A percentile compares a stretch with the other conserved stretches of the same genome.
Evolutionary conservation across 805 yeast genomes (phyloP).

Genomic region (Cyberlindnera euphorbiae): DNA sequence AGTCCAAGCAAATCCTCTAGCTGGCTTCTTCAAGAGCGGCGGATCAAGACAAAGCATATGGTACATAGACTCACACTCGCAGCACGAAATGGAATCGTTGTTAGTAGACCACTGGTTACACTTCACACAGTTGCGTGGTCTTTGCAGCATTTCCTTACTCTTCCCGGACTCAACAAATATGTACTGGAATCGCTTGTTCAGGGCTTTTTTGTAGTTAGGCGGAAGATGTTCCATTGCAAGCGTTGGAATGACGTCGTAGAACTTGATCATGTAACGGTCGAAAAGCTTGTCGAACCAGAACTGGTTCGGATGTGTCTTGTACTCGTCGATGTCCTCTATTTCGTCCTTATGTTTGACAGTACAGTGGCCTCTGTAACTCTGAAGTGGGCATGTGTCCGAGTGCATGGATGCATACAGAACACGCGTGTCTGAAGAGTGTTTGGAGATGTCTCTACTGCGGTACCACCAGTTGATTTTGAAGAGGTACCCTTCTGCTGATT

Average conservation of each 20-base stretch:
- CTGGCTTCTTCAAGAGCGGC: constrained; percentile 73
- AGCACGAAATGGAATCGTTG: constrained; percentile 71
- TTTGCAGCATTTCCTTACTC: constrained; percentile 54
- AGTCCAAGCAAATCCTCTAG: constrained; percentile 86
- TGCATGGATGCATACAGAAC: constrained; percentile 81
- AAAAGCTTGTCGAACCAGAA: constrained; percentile 84
- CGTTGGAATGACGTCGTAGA: constrained; percentile 76
- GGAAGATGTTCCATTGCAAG: constrained; percentile 53
- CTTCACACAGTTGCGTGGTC: constrained; percentile 65
- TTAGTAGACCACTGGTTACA: constrained; percentile 80
- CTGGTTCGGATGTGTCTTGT: constrained; percentile 53
- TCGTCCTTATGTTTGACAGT: constrained; percentile 65
- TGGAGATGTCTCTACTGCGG: constrained; percentile 79
- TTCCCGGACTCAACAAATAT: constrained; percentile 70
- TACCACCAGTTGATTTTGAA: constrained; percentile 88
- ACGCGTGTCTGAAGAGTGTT: constrained; percentile 65
- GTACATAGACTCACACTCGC: constrained; percentile 63
- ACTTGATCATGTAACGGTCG: constrained; percentile 79
- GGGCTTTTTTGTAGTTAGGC: constrained; percentile 51
- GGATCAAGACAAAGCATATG: constrained; percentile 87
- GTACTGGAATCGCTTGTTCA: constrained; percentile 64
- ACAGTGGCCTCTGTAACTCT: constrained; percentile 71
- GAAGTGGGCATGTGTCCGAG: constrained; percentile 74
- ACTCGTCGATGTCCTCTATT: constrained; percentile 46
- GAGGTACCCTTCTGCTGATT: constrained; percentile 47